These are phyloP conservation scores for Trametes meyenii DNA, from an alignment of 768 basidiomycete genomes.

Conservation along the genomic window DNA sequence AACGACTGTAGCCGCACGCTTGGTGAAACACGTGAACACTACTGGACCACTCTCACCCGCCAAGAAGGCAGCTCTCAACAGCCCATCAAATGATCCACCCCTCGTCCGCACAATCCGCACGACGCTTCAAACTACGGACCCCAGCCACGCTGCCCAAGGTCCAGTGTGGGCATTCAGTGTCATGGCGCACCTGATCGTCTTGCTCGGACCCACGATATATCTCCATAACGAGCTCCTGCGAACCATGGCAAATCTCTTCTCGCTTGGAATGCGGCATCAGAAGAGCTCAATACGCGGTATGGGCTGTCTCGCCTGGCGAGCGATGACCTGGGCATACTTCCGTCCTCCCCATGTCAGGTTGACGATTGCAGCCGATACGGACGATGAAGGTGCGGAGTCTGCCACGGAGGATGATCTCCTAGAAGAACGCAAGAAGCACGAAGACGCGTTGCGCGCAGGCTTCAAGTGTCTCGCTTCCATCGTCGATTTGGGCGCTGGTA, in stretches of 20 bases:
- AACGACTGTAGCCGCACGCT: conserved; percentile 46
- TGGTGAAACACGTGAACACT: conserved; percentile 43
- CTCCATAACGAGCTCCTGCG: conserved; percentile 47
- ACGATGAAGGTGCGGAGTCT: conserved; percentile 34
- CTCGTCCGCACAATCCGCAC: conserved; percentile 71
- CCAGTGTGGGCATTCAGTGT: conserved; percentile 79
- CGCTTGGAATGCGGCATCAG: conserved; percentile 59
- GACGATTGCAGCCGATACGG: conserved; percentile 20
- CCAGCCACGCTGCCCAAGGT: conserved; percentile 66
- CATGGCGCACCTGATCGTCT: conserved; percentile 62
- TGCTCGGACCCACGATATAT: conserved; percentile 61
- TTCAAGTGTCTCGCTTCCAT: conserved; percentile 56
- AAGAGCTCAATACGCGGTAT: conserved; percentile 67
- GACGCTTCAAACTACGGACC: conserved; percentile 57
- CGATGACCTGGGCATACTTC: conserved; percentile 66
- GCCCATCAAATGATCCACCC: conserved; percentile 43
- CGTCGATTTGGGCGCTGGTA: conserved; percentile 61
- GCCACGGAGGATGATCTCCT: conserved; percentile 30
- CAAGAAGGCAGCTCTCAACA: conserved; percentile 39
- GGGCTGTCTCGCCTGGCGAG: conserved; percentile 66
- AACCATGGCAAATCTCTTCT: conserved; percentile 52
- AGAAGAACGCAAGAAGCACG: conserved; percentile 27
- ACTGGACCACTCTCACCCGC: conserved; percentile 19
- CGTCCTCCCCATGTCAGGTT: conserved; percentile 47
- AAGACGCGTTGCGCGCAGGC: conserved; percentile 31